Conservation (phyloP, 371 early-diverging fungal species). For the Rhizopus stolonifer region DNA sequence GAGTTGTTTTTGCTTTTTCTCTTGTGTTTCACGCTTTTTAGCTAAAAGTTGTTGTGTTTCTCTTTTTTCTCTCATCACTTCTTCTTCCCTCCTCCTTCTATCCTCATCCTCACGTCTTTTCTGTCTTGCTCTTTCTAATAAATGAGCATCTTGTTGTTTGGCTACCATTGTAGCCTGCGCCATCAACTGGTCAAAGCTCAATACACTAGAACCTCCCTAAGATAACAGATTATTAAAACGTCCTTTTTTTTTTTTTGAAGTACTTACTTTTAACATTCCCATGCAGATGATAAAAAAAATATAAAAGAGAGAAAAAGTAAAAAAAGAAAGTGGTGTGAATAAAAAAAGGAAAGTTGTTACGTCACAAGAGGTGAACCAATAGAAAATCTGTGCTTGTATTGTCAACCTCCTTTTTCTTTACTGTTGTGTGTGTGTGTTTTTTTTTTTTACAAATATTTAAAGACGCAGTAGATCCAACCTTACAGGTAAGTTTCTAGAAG, state of each 20-base stretch:
- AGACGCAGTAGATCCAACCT: too few relatives aligned
- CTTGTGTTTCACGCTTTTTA: slow-evolving; percentile 22
- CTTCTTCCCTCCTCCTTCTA: slow-evolving; percentile 29
- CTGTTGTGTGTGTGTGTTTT: too few relatives aligned
- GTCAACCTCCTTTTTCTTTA: too few relatives aligned
- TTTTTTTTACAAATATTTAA: too few relatives aligned
- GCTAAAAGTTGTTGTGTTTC: slow-evolving; percentile 25
- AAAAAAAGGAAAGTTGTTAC: neutral
- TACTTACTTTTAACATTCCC: slow-evolving; percentile 19
- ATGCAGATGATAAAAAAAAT: slow-evolving; percentile 5
- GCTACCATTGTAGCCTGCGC: slow-evolving; percentile 39
- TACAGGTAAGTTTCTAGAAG: too few relatives aligned
- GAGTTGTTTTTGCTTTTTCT: slow-evolving; percentile 15
- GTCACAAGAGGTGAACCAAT: neutral
- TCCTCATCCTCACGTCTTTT: slow-evolving; percentile 33
- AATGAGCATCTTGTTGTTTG: slow-evolving; percentile 32
- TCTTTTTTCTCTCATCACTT: slow-evolving; percentile 27
- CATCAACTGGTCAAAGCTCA: slow-evolving; percentile 38
- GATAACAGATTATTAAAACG: neutral
- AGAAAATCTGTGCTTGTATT: too few relatives aligned
- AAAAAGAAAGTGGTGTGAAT: neutral
- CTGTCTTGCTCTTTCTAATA: slow-evolving; percentile 32
- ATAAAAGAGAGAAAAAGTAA: neutral
- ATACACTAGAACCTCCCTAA: slow-evolving; percentile 16
- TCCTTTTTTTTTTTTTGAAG: neutral